A percentile compares a stretch with the other conserved stretches of the same genome.
phyloP scores from a whole-genome alignment of 2,329 filamentous ascomycete species.

The Sphaerostilbella broomeana region DNA sequence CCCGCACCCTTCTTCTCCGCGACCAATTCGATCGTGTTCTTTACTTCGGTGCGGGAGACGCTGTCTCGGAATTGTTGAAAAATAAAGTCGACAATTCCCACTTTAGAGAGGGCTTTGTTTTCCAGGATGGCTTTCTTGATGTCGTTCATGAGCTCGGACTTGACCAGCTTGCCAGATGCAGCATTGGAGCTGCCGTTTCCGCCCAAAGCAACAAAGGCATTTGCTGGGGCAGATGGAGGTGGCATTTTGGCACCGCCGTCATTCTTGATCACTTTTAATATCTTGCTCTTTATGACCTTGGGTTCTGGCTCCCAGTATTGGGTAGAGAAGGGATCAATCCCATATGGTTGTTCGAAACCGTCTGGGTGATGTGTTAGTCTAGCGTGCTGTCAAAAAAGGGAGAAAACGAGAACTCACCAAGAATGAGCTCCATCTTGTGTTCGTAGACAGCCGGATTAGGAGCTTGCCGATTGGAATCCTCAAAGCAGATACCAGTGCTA shows the following conservation, averaged over 20 bases:
- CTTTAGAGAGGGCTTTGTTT: constrained; percentile 34
- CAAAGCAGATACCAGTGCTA: constrained; percentile 79
- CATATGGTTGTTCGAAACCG: constrained; percentile 40
- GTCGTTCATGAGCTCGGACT: constrained; percentile 34
- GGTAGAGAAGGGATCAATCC: constrained; percentile 79
- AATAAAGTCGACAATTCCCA: constrained; percentile 35
- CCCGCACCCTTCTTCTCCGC: constrained; percentile 35
- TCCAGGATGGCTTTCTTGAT: constrained; percentile 36
- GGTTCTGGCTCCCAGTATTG: constrained; percentile 63
- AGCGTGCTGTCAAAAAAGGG: neutral
- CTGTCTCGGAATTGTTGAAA: constrained; percentile 32
- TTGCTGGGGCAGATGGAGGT: constrained; percentile 27
- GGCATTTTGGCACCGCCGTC: constrained; percentile 24
- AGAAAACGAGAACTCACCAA: constrained; percentile 44
- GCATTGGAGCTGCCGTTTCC: constrained; percentile 13
- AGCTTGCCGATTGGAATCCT: constrained; percentile 47
- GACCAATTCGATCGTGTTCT: constrained; percentile 35
- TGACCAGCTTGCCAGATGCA: constrained; percentile 27
- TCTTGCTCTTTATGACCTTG: constrained; percentile 14
- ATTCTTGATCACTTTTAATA: constrained; percentile 3
- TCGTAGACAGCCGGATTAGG: constrained; percentile 45
- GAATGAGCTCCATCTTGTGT: constrained; percentile 69
- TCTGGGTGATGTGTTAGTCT: constrained; percentile 29
- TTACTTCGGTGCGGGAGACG: constrained; percentile 34
- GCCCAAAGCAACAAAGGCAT: constrained; percentile 32